Base-by-base conservation (phyloP, 306 rosid genomes). In the Boehmeria nivea region DNA sequence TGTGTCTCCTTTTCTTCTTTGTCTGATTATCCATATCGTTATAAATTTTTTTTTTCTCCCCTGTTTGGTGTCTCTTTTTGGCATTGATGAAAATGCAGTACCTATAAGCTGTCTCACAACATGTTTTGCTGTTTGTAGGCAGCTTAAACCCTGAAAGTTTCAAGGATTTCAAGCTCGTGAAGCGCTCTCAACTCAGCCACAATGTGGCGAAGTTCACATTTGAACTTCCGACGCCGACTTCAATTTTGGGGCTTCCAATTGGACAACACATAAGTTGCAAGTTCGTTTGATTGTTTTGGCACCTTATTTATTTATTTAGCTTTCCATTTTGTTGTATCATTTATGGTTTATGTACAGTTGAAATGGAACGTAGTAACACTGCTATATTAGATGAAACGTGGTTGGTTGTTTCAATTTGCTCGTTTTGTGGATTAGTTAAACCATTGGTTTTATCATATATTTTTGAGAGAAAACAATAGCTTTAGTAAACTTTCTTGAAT, bases 221-320 rank as follows among this genome's bases (percentile, higher is more conserved):
- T 73, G 79, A 25, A 53, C 96, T 93, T 49, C 94, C 86, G 12
- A 73, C 77, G 52, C 78, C 96, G 54, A 83, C 89, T 61, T 79
- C 96, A 53, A 83, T 83, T 55, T 70, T 93, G 77, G 96, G 99
- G 25, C 99, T 93, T 73, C 99, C 99, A 63, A 93, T 93, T 66
- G 99, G 99, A 65, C 96, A 93, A 44, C 99, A 87, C 71, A 87
- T 93, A 71, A 87, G 96, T 75, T 93, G 99, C 96, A 93, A 86
- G 99, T 93, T 72, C 60, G 16, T 43, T 62, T 77, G 37, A 44
- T 43, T 62, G 8, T 40, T 72, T 28, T 50, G 3, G 45, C 17
- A 2, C 12, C 11, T 15, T 42, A 19, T 63, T 48, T 51, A 11
- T 40, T 4, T 33, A 6, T 68, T 24, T 59, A n/a, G n/a, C n/a